Conservation (phyloP, 2,329 filamentous ascomycete species). For the Alternaria consortialis region DNA sequence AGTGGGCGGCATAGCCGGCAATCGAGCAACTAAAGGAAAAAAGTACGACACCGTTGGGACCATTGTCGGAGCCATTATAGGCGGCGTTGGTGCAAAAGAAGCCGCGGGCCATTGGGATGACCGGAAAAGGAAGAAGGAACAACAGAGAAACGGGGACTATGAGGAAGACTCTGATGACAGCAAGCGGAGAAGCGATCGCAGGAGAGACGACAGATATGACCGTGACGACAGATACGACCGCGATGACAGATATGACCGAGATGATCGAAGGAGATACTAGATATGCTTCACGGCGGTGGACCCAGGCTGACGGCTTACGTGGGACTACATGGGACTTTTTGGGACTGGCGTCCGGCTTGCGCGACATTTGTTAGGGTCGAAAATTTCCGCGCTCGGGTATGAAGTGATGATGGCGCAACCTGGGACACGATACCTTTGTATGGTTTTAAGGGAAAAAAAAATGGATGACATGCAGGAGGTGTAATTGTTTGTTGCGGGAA, state of each 20-base stretch:
- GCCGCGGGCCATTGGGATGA: slow-evolving; percentile 36
- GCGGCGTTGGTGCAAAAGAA: slow-evolving; percentile 45
- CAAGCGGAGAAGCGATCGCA: not conserved
- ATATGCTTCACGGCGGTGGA: not conserved
- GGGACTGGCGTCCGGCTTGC: not conserved
- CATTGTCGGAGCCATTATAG: slow-evolving; percentile 47
- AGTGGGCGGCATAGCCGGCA: slow-evolving; percentile 45
- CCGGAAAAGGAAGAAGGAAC: slow-evolving; percentile 13
- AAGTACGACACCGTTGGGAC: slow-evolving; percentile 43
- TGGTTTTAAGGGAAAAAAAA: not conserved
- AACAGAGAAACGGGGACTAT: slow-evolving; percentile 11
- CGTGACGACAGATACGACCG: slow-evolving; percentile 12
- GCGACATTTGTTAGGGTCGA: not conserved
- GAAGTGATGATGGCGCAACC: not conserved
- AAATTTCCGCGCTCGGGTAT: not conserved
- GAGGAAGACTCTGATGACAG: slow-evolving; percentile 21
- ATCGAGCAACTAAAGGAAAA: slow-evolving; percentile 32
- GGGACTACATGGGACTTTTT: not conserved
- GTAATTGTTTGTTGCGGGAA: slow-evolving; percentile 13
- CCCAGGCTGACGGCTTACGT: slow-evolving; percentile 2
- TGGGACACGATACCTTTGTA: not conserved
- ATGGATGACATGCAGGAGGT: slow-evolving; percentile 1
- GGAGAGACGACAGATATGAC: slow-evolving; percentile 8
- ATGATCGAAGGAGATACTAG: slow-evolving; percentile 1
- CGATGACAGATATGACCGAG: slow-evolving; percentile 7